Evolutionary conservation across 164 flowering plant species (phyloP), one percentile per base, ranked within the genome.

Genomic region (Kingdonia uniflora): DNA sequence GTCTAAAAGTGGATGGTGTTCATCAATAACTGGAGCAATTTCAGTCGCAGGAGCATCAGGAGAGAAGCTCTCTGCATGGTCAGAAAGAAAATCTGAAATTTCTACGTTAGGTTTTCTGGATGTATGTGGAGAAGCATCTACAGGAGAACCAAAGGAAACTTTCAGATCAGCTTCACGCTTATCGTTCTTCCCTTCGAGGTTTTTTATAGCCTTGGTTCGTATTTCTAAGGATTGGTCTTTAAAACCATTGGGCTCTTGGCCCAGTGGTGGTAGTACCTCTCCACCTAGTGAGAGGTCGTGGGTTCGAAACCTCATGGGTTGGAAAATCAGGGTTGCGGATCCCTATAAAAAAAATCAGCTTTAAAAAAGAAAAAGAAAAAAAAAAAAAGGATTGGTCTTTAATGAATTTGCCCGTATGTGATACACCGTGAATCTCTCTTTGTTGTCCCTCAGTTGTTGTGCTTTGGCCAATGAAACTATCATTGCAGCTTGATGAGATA

Each of bases 1-100:
- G 26, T 81, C 83, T 55, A 92, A 59, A 65, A 92, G 84, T 1
- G 95, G 95, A 60, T 86, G 87, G 24, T 86, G 88, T 75, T 82
- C 95, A 69, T 88, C 86, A 21, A 84, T 80, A 77, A 84, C 72
- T 37, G 95, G 89, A 21, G 84, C 65, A 19, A 86, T 78, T 58
- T 81, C 87, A 13, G 82, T 71, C 83, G 81, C 74, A 40, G 95
- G 80, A 53, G 87, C 76, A 77, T 84, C 91, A 0, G 95, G 80
- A 14, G 95, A 86, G 24, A 94, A 92, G 59, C 86, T 80, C 65
- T 80, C 91, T 6, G 77, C 71, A 3, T 62, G 51, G 65, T 79
- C 87, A 49, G 95, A n/a, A n/a, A n/a, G 87, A 54, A 78, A 72
- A 63, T 73, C 75, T 2, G 63, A 58, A 51, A 49, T 53, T 35